Percentiles rank a stretch among this genome's conserved stretches.
These are phyloP conservation scores for Allomyces javanicus DNA, from an alignment of 192 early-diverging fungal genomes.

Conservation along the genomic window DNA sequence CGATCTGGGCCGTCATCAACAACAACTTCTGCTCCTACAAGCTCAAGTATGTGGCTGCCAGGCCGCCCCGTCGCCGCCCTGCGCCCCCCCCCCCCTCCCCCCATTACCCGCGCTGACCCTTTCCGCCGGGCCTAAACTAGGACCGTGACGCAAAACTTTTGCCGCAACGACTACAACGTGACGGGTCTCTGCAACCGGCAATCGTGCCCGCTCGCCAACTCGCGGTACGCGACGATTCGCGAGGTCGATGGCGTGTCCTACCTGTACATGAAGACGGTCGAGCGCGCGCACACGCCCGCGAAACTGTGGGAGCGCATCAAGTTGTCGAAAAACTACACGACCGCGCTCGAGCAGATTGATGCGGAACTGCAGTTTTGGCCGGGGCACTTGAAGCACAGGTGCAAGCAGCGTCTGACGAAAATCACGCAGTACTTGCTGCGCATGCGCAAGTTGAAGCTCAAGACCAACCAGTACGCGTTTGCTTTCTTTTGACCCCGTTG, in stretches of 20 bases:
- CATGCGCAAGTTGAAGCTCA: constrained; percentile 73
- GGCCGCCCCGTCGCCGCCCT: too few relatives aligned
- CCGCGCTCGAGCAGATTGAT: constrained; percentile 77
- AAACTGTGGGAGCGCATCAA: constrained; percentile 83
- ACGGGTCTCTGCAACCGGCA: constrained; percentile 87
- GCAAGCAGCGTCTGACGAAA: constrained; percentile 90
- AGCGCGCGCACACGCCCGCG: constrained; percentile 81
- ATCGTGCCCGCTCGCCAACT: constrained; percentile 89
- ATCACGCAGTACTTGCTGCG: constrained; percentile 90
- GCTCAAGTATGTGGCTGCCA: constrained; percentile 71
- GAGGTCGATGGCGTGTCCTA: constrained; percentile 54
- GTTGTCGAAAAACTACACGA: constrained; percentile 74
- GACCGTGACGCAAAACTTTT: constrained; percentile 72
- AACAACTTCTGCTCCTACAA: constrained; percentile 97
- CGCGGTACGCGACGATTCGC: constrained; percentile 81
- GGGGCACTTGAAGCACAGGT: constrained; percentile 73
- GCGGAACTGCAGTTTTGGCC: constrained; percentile 83
- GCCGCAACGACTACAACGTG: constrained; percentile 89
- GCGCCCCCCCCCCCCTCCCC: too few relatives aligned
- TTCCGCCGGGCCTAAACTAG: constrained; percentile 14
- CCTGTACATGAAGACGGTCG: constrained; percentile 86
- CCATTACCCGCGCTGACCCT: neutral
- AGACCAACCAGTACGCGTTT: constrained; percentile 24
- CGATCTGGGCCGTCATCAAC: constrained; percentile 92
- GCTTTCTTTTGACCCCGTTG: neutral